These are phyloP conservation scores for Nakazawaea ernobii DNA, from an alignment of 805 yeast species.

Conservation along the genomic window DNA sequence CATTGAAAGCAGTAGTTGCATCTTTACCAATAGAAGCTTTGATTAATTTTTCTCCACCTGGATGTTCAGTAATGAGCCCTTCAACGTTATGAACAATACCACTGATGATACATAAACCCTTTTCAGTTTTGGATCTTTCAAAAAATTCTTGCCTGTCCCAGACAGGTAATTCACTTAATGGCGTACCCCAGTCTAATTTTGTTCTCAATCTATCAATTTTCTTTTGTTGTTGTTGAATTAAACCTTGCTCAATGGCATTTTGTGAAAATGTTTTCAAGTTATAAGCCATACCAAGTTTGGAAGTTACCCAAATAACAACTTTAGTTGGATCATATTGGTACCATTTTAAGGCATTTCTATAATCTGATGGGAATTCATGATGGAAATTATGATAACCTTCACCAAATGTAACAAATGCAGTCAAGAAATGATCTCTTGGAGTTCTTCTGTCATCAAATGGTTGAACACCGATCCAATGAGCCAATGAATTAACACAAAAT, in stretches of 20 bases:
- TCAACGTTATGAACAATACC: conserved; percentile 79
- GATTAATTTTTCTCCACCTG: conserved; percentile 76
- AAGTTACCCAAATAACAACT: conserved; percentile 48
- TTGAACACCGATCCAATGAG: conserved; percentile 82
- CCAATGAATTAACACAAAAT: conserved; percentile 80
- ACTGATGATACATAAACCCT: conserved; percentile 62
- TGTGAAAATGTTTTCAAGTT: conserved; percentile 73
- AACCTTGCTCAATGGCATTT: conserved; percentile 77
- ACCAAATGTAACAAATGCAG: conserved; percentile 81
- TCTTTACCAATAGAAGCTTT: conserved; percentile 73
- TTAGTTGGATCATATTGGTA: conserved; percentile 86
- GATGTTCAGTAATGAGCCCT: conserved; percentile 66
- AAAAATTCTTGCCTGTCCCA: conserved; percentile 65
- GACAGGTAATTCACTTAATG: conserved; percentile 59
- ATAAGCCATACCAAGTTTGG: conserved; percentile 64
- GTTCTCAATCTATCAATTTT: conserved; percentile 59
- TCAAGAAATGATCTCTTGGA: conserved; percentile 75
- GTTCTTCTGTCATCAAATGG: conserved; percentile 86
- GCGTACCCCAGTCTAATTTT: conserved; percentile 70
- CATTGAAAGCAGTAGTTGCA: conserved; percentile 79
- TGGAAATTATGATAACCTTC: conserved; percentile 90
- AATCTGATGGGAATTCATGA: conserved; percentile 86
- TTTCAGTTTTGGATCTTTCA: conserved; percentile 39
- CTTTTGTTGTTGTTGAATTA: conserved; percentile 80
- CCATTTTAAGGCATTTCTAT: conserved; percentile 84